Percentiles rank a stretch among this genome's conserved stretches.
Conservation (phyloP, 768 basidiomycete genomes). For the Rhodosporidiobolus sp. region DNA sequence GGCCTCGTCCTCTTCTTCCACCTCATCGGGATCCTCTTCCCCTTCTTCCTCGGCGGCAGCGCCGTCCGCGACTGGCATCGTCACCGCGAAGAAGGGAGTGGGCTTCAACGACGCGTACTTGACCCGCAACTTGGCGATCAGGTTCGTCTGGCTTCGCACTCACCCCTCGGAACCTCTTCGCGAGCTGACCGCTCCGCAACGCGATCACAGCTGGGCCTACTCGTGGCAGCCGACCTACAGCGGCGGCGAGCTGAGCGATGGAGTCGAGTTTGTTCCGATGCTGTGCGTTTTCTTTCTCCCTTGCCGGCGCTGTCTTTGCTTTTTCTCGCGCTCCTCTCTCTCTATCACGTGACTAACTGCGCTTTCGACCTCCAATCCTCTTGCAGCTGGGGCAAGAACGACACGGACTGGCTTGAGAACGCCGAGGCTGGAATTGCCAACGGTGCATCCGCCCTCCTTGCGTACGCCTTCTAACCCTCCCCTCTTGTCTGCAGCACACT, state of each 20-base stretch:
- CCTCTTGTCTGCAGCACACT: too few species aligned
- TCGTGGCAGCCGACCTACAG: constrained; percentile 18
- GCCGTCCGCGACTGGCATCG: too few species aligned
- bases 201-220: constrained; percentile 16
- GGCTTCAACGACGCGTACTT: not conserved
- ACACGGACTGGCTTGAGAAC: constrained; percentile 11
- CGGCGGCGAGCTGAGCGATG: not conserved
- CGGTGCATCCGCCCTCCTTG: constrained; percentile 27
- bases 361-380: too few species aligned
- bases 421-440: constrained; percentile 20
- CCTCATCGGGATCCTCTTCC: too few species aligned
- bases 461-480: too few species aligned
- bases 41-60: too few species aligned
- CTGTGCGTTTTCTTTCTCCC: constrained; percentile 13
- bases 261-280: constrained; percentile 38
- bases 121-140: not conserved
- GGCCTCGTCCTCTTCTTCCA: too few species aligned
- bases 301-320: too few species aligned
- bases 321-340: not conserved
- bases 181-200: not conserved
- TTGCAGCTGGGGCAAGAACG: constrained; percentile 4
- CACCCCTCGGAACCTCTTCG: too few species aligned
- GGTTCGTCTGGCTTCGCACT: not conserved
- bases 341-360: not conserved
- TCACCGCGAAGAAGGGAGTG: constrained; percentile 6